A percentile compares a stretch with the other conserved stretches of the same genome.
These are phyloP conservation scores for Puccinia horiana DNA, from an alignment of 1,284 basidiomycete species.

Conservation along the genomic window DNA sequence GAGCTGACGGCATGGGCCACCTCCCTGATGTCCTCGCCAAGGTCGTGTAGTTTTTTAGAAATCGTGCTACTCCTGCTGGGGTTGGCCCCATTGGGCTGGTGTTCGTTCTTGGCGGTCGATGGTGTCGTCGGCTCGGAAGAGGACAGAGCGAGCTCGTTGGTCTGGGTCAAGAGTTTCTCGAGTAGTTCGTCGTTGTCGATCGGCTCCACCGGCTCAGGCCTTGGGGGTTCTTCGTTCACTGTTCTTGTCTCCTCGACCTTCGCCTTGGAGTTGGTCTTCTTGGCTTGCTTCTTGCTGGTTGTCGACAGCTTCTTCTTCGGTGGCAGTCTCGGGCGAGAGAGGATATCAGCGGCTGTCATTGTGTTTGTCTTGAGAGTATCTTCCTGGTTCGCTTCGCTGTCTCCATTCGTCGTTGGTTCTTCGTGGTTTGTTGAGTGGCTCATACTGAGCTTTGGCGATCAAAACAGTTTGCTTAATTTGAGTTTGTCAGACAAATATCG, in stretches of 20 bases:
- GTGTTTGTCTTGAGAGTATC: not conserved
- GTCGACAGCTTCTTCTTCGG: constrained; percentile 17
- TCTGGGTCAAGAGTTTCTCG: not conserved
- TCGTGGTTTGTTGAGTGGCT: not conserved
- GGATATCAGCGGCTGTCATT: not conserved
- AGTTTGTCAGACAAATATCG: not conserved
- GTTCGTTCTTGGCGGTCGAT: not conserved
- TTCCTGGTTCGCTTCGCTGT: not conserved
- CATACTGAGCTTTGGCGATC: not conserved
- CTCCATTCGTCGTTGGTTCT: not conserved
- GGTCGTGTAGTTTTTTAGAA: not conserved
- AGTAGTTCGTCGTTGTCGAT: constrained; percentile 13
- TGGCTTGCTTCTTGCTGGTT: not conserved
- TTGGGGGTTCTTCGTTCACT: not conserved
- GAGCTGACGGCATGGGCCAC: constrained; percentile 29
- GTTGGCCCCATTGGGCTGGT: not conserved
- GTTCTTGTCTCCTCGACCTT: too few species aligned
- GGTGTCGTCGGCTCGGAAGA: not conserved
- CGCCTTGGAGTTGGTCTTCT: not conserved
- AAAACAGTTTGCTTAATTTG: not conserved
- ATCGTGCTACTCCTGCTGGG: constrained; percentile 9
- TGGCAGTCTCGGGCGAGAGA: constrained; percentile 5
- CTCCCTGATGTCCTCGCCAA: constrained; percentile 12
- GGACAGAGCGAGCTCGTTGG: not conserved
- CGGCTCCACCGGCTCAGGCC: not conserved